Evolutionary conservation across 257 asterid species (phyloP).

Genomic region (Solanum rostratum): DNA sequence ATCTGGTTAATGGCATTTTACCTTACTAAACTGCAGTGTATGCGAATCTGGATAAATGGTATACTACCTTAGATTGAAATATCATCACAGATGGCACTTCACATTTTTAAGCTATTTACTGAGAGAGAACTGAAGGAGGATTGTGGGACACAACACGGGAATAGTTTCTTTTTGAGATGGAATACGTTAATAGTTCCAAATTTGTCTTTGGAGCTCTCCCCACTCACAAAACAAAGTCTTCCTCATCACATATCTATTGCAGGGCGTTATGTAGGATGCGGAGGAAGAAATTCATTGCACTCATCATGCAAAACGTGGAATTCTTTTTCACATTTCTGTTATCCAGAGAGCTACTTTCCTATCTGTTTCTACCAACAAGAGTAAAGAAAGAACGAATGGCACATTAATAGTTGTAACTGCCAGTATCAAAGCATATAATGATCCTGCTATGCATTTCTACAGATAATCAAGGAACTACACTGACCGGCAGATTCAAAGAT

Average conservation of each 20-base stretch:
- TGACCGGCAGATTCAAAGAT: conserved; percentile 71
- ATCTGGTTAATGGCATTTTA: neutral
- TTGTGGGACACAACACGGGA: neutral
- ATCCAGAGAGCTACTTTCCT: neutral
- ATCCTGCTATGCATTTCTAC: neutral
- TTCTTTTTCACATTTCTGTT: neutral
- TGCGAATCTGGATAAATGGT: neutral
- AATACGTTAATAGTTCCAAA: neutral
- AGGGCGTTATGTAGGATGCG: neutral
- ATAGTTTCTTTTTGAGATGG: neutral
- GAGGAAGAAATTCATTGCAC: neutral
- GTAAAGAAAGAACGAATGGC: neutral
- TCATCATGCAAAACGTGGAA: neutral
- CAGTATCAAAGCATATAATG: neutral
- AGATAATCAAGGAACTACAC: neutral
- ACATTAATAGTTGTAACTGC: neutral
- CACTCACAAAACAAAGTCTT: neutral
- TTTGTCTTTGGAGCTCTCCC: neutral
- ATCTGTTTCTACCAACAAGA: neutral
- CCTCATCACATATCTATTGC: neutral
- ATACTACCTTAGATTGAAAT: neutral
- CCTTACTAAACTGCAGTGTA: neutral
- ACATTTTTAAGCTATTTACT: neutral
- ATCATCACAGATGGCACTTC: neutral
- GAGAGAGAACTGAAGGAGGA: neutral